Base-by-base conservation (phyloP, 768 basidiomycete genomes). In the Suillus hirtellus region DNA sequence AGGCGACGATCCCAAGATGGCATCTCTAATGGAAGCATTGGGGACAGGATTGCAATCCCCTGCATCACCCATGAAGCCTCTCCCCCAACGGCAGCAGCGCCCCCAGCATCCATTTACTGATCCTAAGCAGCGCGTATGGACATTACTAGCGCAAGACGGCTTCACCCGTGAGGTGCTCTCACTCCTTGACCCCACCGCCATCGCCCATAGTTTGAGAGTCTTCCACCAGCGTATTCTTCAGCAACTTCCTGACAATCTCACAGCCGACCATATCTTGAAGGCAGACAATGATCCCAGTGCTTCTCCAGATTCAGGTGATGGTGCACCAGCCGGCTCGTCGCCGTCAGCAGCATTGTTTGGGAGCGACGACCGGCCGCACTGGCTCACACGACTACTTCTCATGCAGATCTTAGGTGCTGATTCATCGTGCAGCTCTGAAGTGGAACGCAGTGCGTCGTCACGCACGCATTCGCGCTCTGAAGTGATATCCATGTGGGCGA, bases 321-420 rank as follows among this genome's bases (percentile, higher is more conserved):
- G n/a, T 44, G 58, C 17, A 14, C 43, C 14, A 12, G 40, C 49
- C n/a, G 52, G 62, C 14, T 67, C 59, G 27, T 59, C 53, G 12
- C 72, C 70, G 19, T 67, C 70, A 24, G 62, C 71, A 17, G 77
- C 78, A 27, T 80, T 93, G 19, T 86, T 90, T 65, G 91, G 92
- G 8, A 88, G 77, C 63, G 88, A 90, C 35, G 86, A 86, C 6
- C 80, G 79, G 49, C 90, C 91, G 2, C 89, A 95, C 71, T 95
- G 92, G 92, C 77, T 94, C 47, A 94, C 93, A 15, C 88, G 84
- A 68, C 73, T 90, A 4, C 75, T 94, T 7, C 73, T 95, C 2
- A 72, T 88, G 50, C 91, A 92, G 70, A 83, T 93, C 14, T 80
- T 93, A 14, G 86, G 84, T 31, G 80, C 82, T 0, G 89, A 90